Evolutionary conservation across 805 yeast species (phyloP), one percentile per base, ranked within the genome.

Genomic region (Zygoascus flipseniorum): DNA sequence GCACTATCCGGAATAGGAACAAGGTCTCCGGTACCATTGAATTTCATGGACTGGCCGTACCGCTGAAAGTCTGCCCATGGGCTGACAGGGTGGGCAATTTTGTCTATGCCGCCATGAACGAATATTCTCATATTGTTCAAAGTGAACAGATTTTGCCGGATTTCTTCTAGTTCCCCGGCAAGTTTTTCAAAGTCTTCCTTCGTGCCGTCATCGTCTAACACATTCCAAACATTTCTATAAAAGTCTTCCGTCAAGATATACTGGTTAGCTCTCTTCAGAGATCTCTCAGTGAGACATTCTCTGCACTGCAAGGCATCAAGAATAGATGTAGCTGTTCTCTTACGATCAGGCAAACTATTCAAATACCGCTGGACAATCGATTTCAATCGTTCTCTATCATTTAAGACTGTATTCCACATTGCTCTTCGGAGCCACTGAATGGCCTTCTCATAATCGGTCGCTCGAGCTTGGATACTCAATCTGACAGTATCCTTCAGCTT

Each of bases 401-500:
- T 96, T 66, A 86, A 88, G 6, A 79, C 76, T 31, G 86, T 77
- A 60, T 79, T 76, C 66, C 79, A 82, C 60, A 89, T 69, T 18
- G 86, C 75, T 54, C 81, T 80, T 45, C 73, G 69, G 44, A 87
- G 72, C 98, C 98, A 93, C 23, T 80, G 77, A 42, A 90, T 81
- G 0, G 92, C 89, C 47, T 76, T 76, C 0, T 58, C 52, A 63
- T 90, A 93, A 54, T 89, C 82, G 8, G 72, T 73, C 9, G 74
- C 72, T 59, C 78, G 82, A 44, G 84, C 83, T 58, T 81, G 79
- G 43, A 90, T 72, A 52, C 74, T 78, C 10, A 89, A 73, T 54
- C 77, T 73, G 41, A 88, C 67, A 26, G 85, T 65, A 63, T 93
- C 97, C 14, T 80, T 79, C 61, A 83, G 82, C 55, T 76, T 77